phyloP scores from a whole-genome alignment of 805 yeast species.

The Priceomyces haplophilus region DNA sequence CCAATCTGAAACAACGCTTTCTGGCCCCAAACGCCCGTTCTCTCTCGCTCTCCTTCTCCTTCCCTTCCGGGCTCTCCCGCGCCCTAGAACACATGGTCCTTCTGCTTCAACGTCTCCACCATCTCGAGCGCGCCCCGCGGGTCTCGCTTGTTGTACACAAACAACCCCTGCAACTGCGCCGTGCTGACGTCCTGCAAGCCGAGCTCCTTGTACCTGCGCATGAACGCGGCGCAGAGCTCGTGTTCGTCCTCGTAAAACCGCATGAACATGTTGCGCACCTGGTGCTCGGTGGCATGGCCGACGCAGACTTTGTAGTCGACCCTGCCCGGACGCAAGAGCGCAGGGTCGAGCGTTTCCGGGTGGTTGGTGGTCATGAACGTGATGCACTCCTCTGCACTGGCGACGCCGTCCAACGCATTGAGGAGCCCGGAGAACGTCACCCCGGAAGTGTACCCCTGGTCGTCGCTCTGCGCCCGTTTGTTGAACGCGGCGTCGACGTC shows the following conservation, averaged over 20 bases:
- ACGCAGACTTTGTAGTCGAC: slow-evolving; percentile 80
- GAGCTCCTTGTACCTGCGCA: slow-evolving; percentile 45
- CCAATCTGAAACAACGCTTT: too few species aligned
- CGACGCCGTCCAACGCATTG: slow-evolving; percentile 95
- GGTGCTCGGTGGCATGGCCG: slow-evolving; percentile 83
- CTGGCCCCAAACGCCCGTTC: too few species aligned
- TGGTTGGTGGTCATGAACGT: slow-evolving; percentile 99
- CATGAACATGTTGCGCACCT: slow-evolving; percentile 78
- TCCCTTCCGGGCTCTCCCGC: too few species aligned
- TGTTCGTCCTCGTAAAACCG: slow-evolving; percentile 71
- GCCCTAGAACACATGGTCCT: slow-evolving; percentile 20
- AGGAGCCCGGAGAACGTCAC: slow-evolving; percentile 93
- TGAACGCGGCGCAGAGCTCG: slow-evolving; percentile 52
- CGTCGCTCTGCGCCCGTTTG: slow-evolving; percentile 70
- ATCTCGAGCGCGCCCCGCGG: slow-evolving; percentile 73
- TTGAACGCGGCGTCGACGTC: slow-evolving; percentile 96
- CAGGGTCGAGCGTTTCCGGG: slow-evolving; percentile 91
- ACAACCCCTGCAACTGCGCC: slow-evolving; percentile 92
- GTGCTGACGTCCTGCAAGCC: slow-evolving; percentile 63
- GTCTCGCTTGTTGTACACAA: slow-evolving; percentile 84
- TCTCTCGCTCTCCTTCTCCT: too few species aligned
- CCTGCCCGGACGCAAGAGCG: slow-evolving; percentile 91
- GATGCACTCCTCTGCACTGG: slow-evolving; percentile 93
- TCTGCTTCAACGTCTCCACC: slow-evolving; percentile 46
- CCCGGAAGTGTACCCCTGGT: slow-evolving; percentile 77